Percentiles rank a stretch among this genome's conserved stretches.
These are phyloP conservation scores for Pyrenochaeta sp. DNA, from an alignment of 2,329 filamentous ascomycete genomes.

Conservation along the genomic window DNA sequence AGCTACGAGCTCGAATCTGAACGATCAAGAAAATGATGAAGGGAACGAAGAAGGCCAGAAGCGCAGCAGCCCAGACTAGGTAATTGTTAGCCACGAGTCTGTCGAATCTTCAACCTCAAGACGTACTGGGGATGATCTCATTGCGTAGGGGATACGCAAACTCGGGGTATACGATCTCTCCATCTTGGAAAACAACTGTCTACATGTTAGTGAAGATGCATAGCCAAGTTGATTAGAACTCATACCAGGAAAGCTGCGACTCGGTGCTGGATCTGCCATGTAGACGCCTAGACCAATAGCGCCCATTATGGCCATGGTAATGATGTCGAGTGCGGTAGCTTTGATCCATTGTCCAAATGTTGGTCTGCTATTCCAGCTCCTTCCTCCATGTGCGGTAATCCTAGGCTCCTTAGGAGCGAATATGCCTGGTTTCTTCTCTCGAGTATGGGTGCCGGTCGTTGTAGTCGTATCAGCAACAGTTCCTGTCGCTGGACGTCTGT, in stretches of 20 bases:
- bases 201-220: slow-evolving; percentile 1
- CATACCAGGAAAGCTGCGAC: slow-evolving; percentile 68
- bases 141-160: slow-evolving; percentile 75
- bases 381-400: slow-evolving; percentile 19
- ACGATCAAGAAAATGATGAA: slow-evolving; percentile 70
- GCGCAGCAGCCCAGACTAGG: slow-evolving; percentile 73
- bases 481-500: slow-evolving; percentile 41
- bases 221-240: background rate
- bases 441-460: slow-evolving; percentile 36
- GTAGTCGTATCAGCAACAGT: slow-evolving; percentile 46
- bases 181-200: slow-evolving; percentile 66
- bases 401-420: slow-evolving; percentile 29
- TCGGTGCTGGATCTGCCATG: slow-evolving; percentile 69
- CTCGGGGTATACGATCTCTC: slow-evolving; percentile 72
- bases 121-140: slow-evolving; percentile 62
- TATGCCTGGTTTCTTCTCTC: slow-evolving; percentile 39
- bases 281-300: slow-evolving; percentile 73
- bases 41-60: slow-evolving; percentile 70
- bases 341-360: slow-evolving; percentile 75
- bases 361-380: slow-evolving; percentile 52
- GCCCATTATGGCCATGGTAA: slow-evolving; percentile 72
- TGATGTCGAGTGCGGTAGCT: slow-evolving; percentile 70
- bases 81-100: too few relatives aligned
- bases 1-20: slow-evolving; percentile 68
- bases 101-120: too few relatives aligned